Base-by-base conservation (phyloP, 2,329 filamentous ascomycete genomes). In the Basipetospora chlamydospora region DNA sequence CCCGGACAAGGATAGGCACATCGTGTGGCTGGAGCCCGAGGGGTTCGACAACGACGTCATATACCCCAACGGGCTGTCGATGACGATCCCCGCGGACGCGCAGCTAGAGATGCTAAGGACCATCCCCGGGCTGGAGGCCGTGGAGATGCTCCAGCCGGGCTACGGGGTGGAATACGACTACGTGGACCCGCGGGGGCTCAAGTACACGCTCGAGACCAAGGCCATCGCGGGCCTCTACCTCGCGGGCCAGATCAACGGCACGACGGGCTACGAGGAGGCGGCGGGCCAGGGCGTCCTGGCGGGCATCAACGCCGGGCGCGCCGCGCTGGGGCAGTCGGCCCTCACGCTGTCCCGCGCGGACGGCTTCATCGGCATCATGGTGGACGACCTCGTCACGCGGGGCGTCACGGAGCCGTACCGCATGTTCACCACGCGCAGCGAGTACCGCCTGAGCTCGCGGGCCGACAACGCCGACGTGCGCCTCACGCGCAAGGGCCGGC, bases 151-250 rank as follows among this genome's bases (percentile, higher is more conserved):
- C 6, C 88, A 96, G 50, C 80, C 88, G 2, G 90, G 88, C 7
- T 98, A 98, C 50, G 90, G 90, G 6, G 90, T 98, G 2, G 90
- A 98, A 55, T 98, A 98, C 56, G 90, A 96, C 60, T 98, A 98
- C 55, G 84, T 98, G 13, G 90, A 98, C 52, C 90, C 90, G 13
- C 79, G 90, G 36, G 80, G 81, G 46, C 67, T 98, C 3, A 80
- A 78, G 44, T 75, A 81, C n/a, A 90, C 87, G 0, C 71, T 98
- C 6, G 90, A 98, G 57, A 96, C 90, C 1, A 98, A 96, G 57
- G 70, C 80, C 16, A 94, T 98, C 43, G 65, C 66, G 6, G 90
- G 90, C 1, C 71, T 98, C 10, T 98, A 82, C 59, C 69, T 98
- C 22, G 90, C 90, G 0, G 90, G 90, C 4, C 90, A 98, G 55